A percentile compares a stretch with the other conserved stretches of the same genome.
These are phyloP conservation scores for Excoecaria agallocha DNA, from an alignment of 345 rosid species.

Conservation along the genomic window DNA sequence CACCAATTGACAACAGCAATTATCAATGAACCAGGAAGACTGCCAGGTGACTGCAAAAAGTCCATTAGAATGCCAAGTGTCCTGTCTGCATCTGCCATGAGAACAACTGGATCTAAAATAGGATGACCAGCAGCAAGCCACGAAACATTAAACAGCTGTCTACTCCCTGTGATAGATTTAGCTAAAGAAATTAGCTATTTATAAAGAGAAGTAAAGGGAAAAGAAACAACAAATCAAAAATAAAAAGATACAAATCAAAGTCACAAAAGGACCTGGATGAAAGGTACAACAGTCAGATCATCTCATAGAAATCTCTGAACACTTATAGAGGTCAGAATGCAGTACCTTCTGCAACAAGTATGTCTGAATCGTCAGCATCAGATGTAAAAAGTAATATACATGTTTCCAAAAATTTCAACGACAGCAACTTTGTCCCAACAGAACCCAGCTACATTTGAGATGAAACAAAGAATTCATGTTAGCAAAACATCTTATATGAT, in stretches of 20 bases:
- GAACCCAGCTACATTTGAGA: constrained; percentile 65
- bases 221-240: neutral
- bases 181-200: constrained; percentile 1
- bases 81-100: constrained; percentile 64
- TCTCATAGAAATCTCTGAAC: neutral
- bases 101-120: constrained; percentile 55
- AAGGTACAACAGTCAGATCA: constrained; percentile 14
- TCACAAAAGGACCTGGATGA: neutral
- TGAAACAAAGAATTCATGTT: constrained; percentile 2
- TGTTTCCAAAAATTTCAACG: constrained; percentile 88
- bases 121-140: constrained; percentile 72
- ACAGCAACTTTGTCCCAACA: constrained; percentile 66
- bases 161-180: constrained; percentile 45
- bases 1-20: constrained; percentile 78
- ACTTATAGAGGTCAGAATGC: constrained; percentile 6
- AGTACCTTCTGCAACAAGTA: constrained; percentile 59
- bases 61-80: constrained; percentile 53
- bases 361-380: constrained; percentile 59
- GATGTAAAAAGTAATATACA: constrained; percentile 71
- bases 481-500: constrained; percentile 13
- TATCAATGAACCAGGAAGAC: constrained; percentile 64
- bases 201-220: neutral
- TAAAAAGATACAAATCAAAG: neutral
- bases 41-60: constrained; percentile 54
- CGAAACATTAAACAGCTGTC: constrained; percentile 62